These are phyloP conservation scores for Evansstolkia leycettana DNA, from an alignment of 495 filamentous ascomycete genomes.

Conservation along the genomic window DNA sequence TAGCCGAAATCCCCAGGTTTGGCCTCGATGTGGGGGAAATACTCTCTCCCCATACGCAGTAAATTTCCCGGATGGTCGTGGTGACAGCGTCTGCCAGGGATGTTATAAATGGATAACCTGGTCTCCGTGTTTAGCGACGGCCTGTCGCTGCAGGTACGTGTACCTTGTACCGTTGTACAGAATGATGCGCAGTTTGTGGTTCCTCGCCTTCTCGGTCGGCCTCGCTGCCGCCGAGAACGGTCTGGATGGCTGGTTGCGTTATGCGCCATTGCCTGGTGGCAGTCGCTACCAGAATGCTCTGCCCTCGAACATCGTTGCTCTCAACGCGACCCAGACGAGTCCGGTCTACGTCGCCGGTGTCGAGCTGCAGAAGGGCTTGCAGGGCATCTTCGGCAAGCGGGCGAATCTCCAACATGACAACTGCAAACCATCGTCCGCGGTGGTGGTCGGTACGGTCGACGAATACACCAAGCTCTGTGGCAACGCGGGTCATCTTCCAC, in stretches of 20 bases:
- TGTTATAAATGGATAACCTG: no score
- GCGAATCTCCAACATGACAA: conserved; percentile 11
- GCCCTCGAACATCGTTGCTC: conserved; percentile 39
- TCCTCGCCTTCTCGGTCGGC: no score
- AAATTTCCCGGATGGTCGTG: no score
- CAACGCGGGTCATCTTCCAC: conserved; percentile 16
- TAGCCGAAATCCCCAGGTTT: no score
- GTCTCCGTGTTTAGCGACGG: no score
- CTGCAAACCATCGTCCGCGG: conserved; percentile 16
- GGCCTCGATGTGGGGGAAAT: no score
- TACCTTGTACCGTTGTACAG: no score
- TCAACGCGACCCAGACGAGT: conserved; percentile 38
- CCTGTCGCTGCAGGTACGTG: no score
- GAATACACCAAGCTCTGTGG: conserved; percentile 33
- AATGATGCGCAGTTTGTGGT: no score
- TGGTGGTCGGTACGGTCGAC: conserved; percentile 46
- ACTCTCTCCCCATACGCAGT: no score
- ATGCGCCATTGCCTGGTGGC: conserved; percentile 31
- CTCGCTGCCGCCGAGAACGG: conserved; percentile 37
- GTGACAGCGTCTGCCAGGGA: no score
- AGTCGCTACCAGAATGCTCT: conserved; percentile 6
- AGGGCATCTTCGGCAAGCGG: conserved; percentile 37
- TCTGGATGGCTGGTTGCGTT: conserved; percentile 51
- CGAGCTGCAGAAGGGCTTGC: conserved; percentile 47
- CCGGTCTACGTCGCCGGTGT: conserved; percentile 46